Percentiles rank a stretch among this genome's conserved stretches.
Conservation (phyloP, 768 basidiomycete genomes). For the Kondoa malvinella region DNA sequence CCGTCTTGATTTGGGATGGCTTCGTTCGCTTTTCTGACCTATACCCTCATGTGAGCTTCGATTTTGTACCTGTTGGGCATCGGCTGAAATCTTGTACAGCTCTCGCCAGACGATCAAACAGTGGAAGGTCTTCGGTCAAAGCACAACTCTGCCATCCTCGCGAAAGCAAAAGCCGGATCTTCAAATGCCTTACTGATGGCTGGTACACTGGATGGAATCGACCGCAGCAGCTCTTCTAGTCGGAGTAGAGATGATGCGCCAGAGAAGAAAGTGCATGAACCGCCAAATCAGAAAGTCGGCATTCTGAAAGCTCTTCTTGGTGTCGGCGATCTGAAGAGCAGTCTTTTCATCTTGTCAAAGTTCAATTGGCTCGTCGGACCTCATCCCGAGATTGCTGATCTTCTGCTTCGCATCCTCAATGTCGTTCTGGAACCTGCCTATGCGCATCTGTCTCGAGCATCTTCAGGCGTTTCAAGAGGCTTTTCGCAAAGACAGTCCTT, state of each 20-base stretch:
- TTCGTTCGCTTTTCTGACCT: slow-evolving; percentile 74
- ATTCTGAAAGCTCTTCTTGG: slow-evolving; percentile 64
- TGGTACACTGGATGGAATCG: slow-evolving; percentile 45
- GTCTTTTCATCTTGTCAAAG: slow-evolving; percentile 58
- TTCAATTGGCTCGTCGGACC: slow-evolving; percentile 73
- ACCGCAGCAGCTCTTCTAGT: slow-evolving; percentile 32
- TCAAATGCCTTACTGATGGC: slow-evolving; percentile 64
- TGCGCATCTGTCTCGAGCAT: slow-evolving; percentile 20
- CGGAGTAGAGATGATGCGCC: slow-evolving; percentile 36
- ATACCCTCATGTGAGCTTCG: slow-evolving; percentile 61
- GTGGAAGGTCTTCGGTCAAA: slow-evolving; percentile 53
- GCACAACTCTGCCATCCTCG: slow-evolving; percentile 47
- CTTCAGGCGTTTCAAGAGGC: slow-evolving; percentile 39
- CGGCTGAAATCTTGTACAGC: background rate
- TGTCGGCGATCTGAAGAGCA: slow-evolving; percentile 63
- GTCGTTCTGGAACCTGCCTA: slow-evolving; percentile 56
- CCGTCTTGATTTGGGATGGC: slow-evolving; percentile 74
- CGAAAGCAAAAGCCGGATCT: slow-evolving; percentile 42
- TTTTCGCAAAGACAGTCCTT: background rate
- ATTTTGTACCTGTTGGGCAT: slow-evolving; percentile 8
- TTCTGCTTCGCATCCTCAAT: slow-evolving; percentile 59
- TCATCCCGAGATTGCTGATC: slow-evolving; percentile 66
- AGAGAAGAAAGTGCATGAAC: slow-evolving; percentile 2
- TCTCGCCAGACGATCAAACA: slow-evolving; percentile 45
- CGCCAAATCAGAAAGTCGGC: slow-evolving; percentile 58